Conservation (phyloP, 2,329 filamentous ascomycete genomes). For the Aspergillus nomiae region DNA sequence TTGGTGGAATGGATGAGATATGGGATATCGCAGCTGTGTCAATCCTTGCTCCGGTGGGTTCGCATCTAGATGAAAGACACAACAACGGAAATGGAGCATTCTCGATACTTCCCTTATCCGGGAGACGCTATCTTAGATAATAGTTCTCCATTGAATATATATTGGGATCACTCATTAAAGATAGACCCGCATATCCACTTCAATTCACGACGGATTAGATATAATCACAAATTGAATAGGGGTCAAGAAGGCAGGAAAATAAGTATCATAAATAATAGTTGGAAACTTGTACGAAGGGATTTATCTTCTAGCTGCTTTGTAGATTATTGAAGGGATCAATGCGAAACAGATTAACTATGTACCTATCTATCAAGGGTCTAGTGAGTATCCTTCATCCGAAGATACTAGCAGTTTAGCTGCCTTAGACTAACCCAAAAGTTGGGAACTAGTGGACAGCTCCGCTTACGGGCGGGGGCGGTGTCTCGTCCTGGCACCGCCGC, state of each 20-base stretch:
- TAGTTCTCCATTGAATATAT: background rate
- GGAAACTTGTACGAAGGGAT: background rate
- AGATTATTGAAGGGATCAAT: background rate
- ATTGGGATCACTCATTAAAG: background rate
- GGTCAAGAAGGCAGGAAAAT: background rate
- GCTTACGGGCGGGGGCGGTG: conserved; percentile 11
- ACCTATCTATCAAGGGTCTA: background rate
- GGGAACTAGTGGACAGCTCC: conserved; percentile 1
- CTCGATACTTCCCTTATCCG: background rate
- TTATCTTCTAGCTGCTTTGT: background rate
- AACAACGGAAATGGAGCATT: background rate
- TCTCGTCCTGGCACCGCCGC: conserved; percentile 11
- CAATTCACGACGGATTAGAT: background rate
- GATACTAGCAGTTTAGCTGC: background rate
- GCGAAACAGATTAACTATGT: background rate
- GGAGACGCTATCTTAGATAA: background rate
- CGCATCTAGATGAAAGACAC: background rate
- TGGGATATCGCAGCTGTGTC: background rate
- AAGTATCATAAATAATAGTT: background rate
- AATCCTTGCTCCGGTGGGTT: background rate
- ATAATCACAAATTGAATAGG: background rate
- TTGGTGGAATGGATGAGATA: background rate
- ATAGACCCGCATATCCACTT: background rate
- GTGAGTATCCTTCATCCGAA: background rate
- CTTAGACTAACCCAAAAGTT: background rate